Conservation (phyloP, 768 basidiomycete genomes). For the Psilocybe tampanensis region DNA sequence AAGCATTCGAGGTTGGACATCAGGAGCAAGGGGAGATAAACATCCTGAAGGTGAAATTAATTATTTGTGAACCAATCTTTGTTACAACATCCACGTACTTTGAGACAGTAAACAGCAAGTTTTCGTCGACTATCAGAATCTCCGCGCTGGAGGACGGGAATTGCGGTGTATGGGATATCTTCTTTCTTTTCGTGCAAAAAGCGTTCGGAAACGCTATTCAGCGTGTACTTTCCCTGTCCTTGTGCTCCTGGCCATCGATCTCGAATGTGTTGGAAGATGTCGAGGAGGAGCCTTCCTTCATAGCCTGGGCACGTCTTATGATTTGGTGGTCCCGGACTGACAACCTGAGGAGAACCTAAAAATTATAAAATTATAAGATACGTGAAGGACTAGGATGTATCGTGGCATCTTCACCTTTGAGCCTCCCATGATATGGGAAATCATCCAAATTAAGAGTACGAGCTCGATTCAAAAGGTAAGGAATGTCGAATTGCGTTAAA, state of each 20-base stretch:
- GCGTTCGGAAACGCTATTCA: neutral
- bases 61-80: neutral
- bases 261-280: neutral
- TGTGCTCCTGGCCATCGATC: neutral
- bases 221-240: neutral
- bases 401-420: conserved; percentile 52
- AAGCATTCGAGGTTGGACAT: neutral
- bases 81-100: neutral
- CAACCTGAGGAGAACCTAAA: conserved; percentile 68
- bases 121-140: neutral
- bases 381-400: neutral
- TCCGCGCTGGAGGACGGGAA: neutral
- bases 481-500: conserved; percentile 89
- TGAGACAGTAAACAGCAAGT: neutral
- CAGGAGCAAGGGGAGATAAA: neutral
- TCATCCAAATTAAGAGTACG: conserved; percentile 61
- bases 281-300: neutral
- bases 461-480: conserved; percentile 88
- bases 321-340: neutral
- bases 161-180: neutral
- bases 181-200: neutral
- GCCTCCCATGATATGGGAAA: conserved; percentile 73
- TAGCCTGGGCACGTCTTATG: neutral
- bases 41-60: neutral
- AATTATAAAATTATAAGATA: conserved; percentile 4